Conservation (phyloP, 805 yeast species). For the Lachancea kluyveri region DNA sequence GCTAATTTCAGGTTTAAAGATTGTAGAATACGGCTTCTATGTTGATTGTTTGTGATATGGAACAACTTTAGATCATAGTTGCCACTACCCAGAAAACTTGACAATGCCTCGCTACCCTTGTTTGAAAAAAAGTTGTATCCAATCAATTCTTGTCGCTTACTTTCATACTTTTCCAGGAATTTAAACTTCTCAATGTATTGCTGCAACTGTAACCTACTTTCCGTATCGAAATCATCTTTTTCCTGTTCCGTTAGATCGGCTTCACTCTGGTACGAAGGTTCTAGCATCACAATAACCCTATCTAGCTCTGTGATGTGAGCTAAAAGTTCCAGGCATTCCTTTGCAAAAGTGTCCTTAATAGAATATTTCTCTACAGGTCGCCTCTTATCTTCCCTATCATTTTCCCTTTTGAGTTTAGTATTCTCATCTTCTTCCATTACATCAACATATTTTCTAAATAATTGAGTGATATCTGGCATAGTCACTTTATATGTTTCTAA, state of each 20-base stretch:
- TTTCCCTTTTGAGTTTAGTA: background rate
- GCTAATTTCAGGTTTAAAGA: constrained; percentile 42
- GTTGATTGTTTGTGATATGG: constrained; percentile 35
- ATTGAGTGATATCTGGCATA: constrained; percentile 27
- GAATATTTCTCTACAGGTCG: constrained; percentile 3
- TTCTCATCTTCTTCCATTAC: constrained; percentile 19
- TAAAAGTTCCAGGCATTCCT: constrained; percentile 26
- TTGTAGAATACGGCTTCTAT: constrained; percentile 44
- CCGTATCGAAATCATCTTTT: constrained; percentile 51
- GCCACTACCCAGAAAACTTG: constrained; percentile 17
- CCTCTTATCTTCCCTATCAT: constrained; percentile 1
- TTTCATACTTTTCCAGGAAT: constrained; percentile 46
- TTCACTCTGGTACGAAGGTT: constrained; percentile 24
- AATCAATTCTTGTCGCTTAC: constrained; percentile 32
- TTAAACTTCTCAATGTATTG: constrained; percentile 46
- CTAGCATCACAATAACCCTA: constrained; percentile 21
- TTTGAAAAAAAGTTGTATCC: constrained; percentile 16
- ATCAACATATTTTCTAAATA: constrained; percentile 23
- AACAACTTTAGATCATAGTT: constrained; percentile 28
- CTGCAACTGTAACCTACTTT: constrained; percentile 46
- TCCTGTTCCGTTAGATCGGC: constrained; percentile 34
- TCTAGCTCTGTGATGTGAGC: constrained; percentile 26
- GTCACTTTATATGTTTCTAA: too few relatives aligned
- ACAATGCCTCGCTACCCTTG: constrained; percentile 8
- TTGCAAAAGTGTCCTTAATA: constrained; percentile 26